A percentile compares a stretch with the other conserved stretches of the same genome.
Evolutionary conservation across 2,329 filamentous ascomycete genomes (phyloP).

Genomic region (Fusarium brachygibbosum): DNA sequence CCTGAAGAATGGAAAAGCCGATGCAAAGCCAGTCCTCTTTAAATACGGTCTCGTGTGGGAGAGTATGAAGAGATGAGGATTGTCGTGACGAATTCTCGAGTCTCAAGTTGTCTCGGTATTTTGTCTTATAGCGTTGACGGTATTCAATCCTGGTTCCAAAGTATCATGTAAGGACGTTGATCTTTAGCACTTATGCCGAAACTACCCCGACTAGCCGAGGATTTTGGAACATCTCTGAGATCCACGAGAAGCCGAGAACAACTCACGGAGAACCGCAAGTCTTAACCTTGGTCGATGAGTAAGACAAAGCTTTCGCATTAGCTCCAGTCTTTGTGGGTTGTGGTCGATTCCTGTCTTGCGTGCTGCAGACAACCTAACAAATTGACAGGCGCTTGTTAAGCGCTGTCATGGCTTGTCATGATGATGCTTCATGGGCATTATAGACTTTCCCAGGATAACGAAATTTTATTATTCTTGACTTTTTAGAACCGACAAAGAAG

Average conservation of each 20-base stretch:
- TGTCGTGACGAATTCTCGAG: not conserved
- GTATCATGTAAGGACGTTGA: not conserved
- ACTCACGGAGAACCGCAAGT: not conserved
- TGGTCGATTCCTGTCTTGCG: not conserved
- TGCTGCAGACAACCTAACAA: not conserved
- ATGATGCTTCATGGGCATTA: not conserved
- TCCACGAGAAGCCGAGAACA: constrained; percentile 37
- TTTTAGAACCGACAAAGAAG: not conserved
- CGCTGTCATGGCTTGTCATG: constrained; percentile 12
- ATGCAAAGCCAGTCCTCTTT: constrained; percentile 31
- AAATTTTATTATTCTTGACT: not conserved
- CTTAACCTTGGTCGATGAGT: not conserved
- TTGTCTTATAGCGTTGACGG: not conserved
- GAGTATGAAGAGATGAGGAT: not conserved
- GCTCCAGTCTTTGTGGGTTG: not conserved
- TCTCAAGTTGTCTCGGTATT: not conserved
- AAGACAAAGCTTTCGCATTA: constrained; percentile 4
- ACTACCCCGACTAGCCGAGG: constrained; percentile 42
- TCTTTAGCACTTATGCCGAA: constrained; percentile 44
- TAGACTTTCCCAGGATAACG: not conserved
- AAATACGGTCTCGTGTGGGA: not conserved
- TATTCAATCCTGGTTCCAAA: not conserved
- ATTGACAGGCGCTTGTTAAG: not conserved
- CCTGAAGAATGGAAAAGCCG: constrained; percentile 30
- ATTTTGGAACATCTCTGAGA: constrained; percentile 1